These are phyloP conservation scores for Chrysosphaeria jannelii DNA, from an alignment of 2,329 filamentous ascomycete species.

Conservation along the genomic window DNA sequence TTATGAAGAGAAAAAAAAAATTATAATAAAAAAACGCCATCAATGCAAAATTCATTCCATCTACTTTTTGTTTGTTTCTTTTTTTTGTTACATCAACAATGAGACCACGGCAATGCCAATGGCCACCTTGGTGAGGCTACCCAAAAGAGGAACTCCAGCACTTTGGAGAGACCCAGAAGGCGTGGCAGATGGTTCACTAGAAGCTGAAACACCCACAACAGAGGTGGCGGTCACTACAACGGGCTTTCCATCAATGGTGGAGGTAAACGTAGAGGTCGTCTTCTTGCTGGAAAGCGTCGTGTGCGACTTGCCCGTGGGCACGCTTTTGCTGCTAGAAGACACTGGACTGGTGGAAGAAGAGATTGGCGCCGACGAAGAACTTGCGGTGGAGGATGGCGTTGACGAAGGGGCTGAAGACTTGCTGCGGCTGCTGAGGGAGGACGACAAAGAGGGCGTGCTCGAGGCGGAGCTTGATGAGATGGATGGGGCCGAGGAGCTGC, in stretches of 20 bases:
- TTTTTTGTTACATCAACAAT: background rate
- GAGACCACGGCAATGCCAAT: too few relatives aligned
- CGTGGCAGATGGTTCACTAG: slow-evolving; percentile 8
- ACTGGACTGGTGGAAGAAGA: background rate
- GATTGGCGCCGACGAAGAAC: slow-evolving; percentile 3
- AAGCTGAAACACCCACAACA: slow-evolving; percentile 13
- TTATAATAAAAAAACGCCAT: background rate
- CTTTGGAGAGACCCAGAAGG: slow-evolving; percentile 7
- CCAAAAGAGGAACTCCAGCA: slow-evolving; percentile 3
- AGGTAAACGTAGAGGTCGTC: slow-evolving; percentile 13
- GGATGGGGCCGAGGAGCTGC: background rate
- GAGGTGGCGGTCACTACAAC: slow-evolving; percentile 18
- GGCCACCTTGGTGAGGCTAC: too few relatives aligned
- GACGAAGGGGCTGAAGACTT: background rate
- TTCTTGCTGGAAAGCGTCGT: slow-evolving; percentile 2
- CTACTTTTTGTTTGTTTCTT: background rate
- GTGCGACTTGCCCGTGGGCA: background rate
- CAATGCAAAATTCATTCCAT: slow-evolving; percentile 1
- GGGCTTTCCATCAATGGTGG: slow-evolving; percentile 15
- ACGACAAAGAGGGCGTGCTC: slow-evolving; percentile 5
- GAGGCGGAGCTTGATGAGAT: slow-evolving; percentile 4
- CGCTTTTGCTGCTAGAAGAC: background rate
- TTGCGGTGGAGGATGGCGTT: slow-evolving; percentile 3
- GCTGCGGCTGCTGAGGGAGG: background rate
- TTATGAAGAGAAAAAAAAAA: background rate